Evolutionary conservation across 352 stramenopile genomes (phyloP), one percentile per base, ranked within the genome.

Genomic region (Thalassiosira livingstoniorum): DNA sequence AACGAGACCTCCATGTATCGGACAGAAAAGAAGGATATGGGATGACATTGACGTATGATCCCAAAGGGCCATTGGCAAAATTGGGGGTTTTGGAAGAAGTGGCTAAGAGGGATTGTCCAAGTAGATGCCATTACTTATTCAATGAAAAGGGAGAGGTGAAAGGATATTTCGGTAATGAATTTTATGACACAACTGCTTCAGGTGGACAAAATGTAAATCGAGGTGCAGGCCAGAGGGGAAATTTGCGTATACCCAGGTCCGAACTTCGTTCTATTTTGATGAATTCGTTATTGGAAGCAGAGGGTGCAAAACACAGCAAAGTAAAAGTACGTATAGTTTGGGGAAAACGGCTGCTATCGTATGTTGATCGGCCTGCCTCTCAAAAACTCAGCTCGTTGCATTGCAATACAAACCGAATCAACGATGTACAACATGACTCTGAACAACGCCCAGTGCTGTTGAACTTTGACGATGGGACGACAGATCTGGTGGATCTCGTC

Each of bases 101-200:
- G 0, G 89, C 89, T 0, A 53, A 75, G 4, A 25, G 54, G 37
- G 89, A 95, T 83, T 93, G 88, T 86, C 91, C 91, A 0, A 89
- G 73, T 65, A 61, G 91, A 51, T 90, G 84, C 45, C 91, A 95
- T 82, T 95, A 95, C 66, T 67, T 93, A 29, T 88, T 90, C 37
- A 61, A 85, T 58, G 35, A 47, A 0, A 35, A 76, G n/a, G 89
- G 87, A 39, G 45, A 60, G 13, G 76, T 94, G 0, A 71, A 82
- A 63, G 89, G 91, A 23, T 95, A 95, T 69, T 94, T 88, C 86
- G 91, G 91, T n/a, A 93, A 93, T 81, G 86, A 86, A 21, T 93
- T 95, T 83, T 77, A 75, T 13, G 57, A 61, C 54, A 58, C 11
- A 58, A 58, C 47, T 25, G 27, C 11, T 7, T 5, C 11, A 58